A percentile compares a stretch with the other conserved stretches of the same genome.
Evolutionary conservation across 2,329 filamentous ascomycete species (phyloP).

Genomic region (Penicillium griseofulvum): DNA sequence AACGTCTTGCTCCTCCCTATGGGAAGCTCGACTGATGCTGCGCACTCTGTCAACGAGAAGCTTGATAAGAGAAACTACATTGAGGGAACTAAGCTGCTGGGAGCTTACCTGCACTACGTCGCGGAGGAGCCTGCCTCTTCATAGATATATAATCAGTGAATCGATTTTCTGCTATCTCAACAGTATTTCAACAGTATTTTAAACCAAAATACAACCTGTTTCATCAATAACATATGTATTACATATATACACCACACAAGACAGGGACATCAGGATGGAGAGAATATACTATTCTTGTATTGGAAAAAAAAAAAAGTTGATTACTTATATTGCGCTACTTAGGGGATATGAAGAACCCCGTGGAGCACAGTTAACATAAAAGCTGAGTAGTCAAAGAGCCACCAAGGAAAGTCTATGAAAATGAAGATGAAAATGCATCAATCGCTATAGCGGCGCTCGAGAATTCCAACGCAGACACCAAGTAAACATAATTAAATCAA

Average conservation of each 20-base stretch:
- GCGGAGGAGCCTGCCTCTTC: conserved; percentile 70
- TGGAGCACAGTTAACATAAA: neutral
- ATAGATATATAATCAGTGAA: neutral
- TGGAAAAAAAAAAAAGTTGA: no score
- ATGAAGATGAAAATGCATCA: conserved; percentile 13
- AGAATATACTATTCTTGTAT: neutral
- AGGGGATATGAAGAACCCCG: neutral
- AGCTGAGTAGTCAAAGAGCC: neutral
- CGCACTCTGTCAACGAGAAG: conserved; percentile 98
- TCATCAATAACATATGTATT: neutral
- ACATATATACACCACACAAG: neutral
- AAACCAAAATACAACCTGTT: neutral
- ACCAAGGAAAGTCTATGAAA: neutral
- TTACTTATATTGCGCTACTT: neutral
- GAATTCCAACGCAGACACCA: neutral
- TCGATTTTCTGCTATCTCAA: neutral
- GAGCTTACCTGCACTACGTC: conserved; percentile 93
- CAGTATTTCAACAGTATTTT: no score
- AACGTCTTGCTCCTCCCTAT: conserved; percentile 94
- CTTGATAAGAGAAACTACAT: conserved; percentile 97
- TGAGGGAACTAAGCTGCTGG: conserved; percentile 92
- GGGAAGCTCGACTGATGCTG: conserved; percentile 94
- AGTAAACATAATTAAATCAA: neutral
- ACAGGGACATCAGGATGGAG: neutral
- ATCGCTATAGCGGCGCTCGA: conserved; percentile 13